phyloP scores from a whole-genome alignment of 306 rosid genomes.

The Pterocarpus santalinus region DNA sequence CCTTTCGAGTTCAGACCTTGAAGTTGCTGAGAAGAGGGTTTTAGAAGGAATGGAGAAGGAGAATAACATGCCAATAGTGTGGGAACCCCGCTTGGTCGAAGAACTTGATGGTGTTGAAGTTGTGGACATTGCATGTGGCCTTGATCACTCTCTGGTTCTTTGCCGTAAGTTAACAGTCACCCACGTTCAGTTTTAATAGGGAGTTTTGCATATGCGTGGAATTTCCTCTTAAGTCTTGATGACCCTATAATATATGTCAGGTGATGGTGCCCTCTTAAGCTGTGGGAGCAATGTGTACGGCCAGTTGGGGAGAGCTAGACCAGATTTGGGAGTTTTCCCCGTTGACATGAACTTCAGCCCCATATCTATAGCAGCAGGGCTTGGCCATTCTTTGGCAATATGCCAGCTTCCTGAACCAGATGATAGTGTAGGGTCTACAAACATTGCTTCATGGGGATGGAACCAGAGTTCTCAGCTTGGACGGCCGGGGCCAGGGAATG shows the following conservation, averaged over 20 bases:
- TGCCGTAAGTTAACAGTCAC: conserved; percentile 65
- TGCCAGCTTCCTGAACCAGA: conserved; percentile 59
- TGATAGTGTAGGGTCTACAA: conserved; percentile 48
- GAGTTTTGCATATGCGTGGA: conserved; percentile 21
- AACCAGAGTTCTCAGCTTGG: conserved; percentile 87
- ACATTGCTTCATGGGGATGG: conserved; percentile 92
- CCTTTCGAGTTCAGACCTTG: conserved; percentile 53
- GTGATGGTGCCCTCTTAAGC: conserved; percentile 76
- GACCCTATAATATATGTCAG: conserved; percentile 56
- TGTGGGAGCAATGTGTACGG: conserved; percentile 85
- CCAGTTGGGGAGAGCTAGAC: conserved; percentile 74
- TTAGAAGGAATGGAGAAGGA: conserved; percentile 76
- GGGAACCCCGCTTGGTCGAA: conserved; percentile 84
- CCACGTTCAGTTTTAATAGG: conserved; percentile 26
- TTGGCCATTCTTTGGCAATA: conserved; percentile 92
- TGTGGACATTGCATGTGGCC: conserved; percentile 85
- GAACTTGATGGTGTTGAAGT: conserved; percentile 67
- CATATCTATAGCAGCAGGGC: conserved; percentile 76
- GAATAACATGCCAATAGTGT: conserved; percentile 78
- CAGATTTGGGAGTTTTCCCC: conserved; percentile 75
- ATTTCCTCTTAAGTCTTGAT: conserved; percentile 17
- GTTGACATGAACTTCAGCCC: conserved; percentile 67
- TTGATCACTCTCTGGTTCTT: conserved; percentile 89
- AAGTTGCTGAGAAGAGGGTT: conserved; percentile 77
- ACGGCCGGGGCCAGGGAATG: conserved; percentile 64